Base-by-base conservation (phyloP, 2,329 filamentous ascomycete genomes). In the Ceratocystis cubensis region DNA sequence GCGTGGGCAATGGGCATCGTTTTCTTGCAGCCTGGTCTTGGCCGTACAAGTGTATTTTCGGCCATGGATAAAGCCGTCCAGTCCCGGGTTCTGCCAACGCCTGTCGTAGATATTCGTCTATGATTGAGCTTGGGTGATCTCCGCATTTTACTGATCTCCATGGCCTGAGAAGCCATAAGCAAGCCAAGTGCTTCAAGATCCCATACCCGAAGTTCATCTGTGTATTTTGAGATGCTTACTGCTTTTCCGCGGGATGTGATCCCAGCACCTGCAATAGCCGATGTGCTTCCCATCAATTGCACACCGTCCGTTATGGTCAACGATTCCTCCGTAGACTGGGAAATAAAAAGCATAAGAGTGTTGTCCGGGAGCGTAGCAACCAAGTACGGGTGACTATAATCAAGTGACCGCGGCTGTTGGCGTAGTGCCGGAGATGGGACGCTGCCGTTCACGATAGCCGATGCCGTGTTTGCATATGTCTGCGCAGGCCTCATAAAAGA, bases 271-370 rank as follows among this genome's bases (percentile, higher is more conserved):
- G 89, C 90, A 44, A 96, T 90, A 2, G 89, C 89, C 1, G 91
- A 95, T 0, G 92, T 96, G 73, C 96, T 92, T 6, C 92, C 92
- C 89, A 90, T 96, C 5, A 96, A 82, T 33, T 90, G 82, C 69
- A 86, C 87, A 0, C 88, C 89, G 0, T 84, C 77, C 46, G 88
- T 87, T 66, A 96, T 86, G 0, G 82, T 83, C 1, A 96, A 79
- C 0, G 79, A 77, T 0, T 83, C 80, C 1, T 83, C 77, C 2
- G 83, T 89, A 0, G 91, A 93, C 3, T 84, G 90, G 71, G 93
- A 89, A 41, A 95, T 80, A 72, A 94, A 88, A 44, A 96, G 79
- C 1, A 91, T 86, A 30, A 96, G 78, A 0, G 92, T 96, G 73
- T 96, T 96, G 75, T 96, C 91, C 0, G 88, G 85, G 70, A 96